Evolutionary conservation across 345 rosid species (phyloP).

Genomic region (Boechera divaricarpa): DNA sequence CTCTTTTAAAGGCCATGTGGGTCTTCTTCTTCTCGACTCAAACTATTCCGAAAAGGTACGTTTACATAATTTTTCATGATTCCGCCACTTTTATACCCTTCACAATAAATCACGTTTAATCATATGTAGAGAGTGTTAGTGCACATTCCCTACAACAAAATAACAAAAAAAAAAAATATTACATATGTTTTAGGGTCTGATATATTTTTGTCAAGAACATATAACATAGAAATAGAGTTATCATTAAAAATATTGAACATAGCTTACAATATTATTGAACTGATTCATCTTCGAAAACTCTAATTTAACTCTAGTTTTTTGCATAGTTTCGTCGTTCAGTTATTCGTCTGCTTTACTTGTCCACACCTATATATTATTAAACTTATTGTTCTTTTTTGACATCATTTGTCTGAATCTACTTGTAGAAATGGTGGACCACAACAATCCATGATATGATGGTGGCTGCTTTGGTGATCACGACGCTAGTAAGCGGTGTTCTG

Average conservation of each 20-base stretch:
- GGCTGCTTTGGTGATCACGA: slow-evolving; percentile 61
- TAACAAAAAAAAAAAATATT: no score
- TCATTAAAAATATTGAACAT: neutral
- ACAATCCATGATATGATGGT: slow-evolving; percentile 57
- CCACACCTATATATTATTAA: neutral
- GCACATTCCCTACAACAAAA: no score
- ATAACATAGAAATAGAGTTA: neutral
- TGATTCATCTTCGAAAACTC: neutral
- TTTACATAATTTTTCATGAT: neutral
- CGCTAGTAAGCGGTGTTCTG: slow-evolving; percentile 63
- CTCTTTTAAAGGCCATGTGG: slow-evolving; percentile 78
- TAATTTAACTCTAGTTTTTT: no score
- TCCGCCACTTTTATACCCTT: slow-evolving; percentile 2
- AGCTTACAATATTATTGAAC: neutral
- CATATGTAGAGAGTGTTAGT: neutral
- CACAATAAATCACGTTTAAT: neutral
- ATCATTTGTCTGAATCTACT: slow-evolving; percentile 1
- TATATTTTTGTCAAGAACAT: neutral
- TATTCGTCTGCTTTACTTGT: neutral
- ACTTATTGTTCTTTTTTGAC: neutral
- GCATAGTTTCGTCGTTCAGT: no score
- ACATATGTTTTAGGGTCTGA: neutral
- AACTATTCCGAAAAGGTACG: slow-evolving; percentile 36
- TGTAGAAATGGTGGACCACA: slow-evolving; percentile 54
- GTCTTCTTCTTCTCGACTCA: slow-evolving; percentile 53